Evolutionary conservation across 2,329 filamentous ascomycete genomes (phyloP).

Genomic region (Chrysosporium keratinophilum): DNA sequence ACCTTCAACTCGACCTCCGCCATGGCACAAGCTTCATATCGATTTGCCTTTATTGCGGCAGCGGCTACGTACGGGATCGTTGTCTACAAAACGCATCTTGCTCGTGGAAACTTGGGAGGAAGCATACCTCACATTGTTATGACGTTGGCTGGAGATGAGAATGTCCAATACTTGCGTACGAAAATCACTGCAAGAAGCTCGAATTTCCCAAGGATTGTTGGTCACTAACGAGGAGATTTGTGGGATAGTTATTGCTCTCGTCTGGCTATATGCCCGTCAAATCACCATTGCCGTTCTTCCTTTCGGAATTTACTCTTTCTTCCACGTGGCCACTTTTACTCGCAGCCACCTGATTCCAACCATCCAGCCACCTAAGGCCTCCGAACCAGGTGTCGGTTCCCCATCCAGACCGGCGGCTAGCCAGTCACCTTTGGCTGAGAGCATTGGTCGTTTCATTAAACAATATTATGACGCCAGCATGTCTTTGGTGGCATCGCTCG

Average conservation of each 20-base stretch:
- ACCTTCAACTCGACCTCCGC: slow-evolving; percentile 75
- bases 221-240: background rate
- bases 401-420: slow-evolving; percentile 36
- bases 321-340: slow-evolving; percentile 95
- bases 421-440: slow-evolving; percentile 60
- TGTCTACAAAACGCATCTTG: slow-evolving; percentile 92
- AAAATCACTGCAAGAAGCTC: slow-evolving; percentile 9
- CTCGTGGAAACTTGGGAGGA: slow-evolving; percentile 64
- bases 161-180: slow-evolving; percentile 93
- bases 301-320: slow-evolving; percentile 93
- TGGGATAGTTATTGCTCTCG: slow-evolving; percentile 68
- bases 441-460: slow-evolving; percentile 90
- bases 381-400: slow-evolving; percentile 46
- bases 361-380: slow-evolving; percentile 55
- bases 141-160: slow-evolving; percentile 73
- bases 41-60: slow-evolving; percentile 78
- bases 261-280: slow-evolving; percentile 89
- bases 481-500: slow-evolving; percentile 79
- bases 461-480: slow-evolving; percentile 95
- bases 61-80: slow-evolving; percentile 94
- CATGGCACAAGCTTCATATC: slow-evolving; percentile 75
- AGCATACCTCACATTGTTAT: slow-evolving; percentile 53
- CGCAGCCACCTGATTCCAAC: slow-evolving; percentile 88
- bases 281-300: slow-evolving; percentile 83
- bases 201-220: background rate